Evolutionary conservation across 441 rosid genomes (phyloP).

Genomic region (Pelargonium fulgidum): DNA sequence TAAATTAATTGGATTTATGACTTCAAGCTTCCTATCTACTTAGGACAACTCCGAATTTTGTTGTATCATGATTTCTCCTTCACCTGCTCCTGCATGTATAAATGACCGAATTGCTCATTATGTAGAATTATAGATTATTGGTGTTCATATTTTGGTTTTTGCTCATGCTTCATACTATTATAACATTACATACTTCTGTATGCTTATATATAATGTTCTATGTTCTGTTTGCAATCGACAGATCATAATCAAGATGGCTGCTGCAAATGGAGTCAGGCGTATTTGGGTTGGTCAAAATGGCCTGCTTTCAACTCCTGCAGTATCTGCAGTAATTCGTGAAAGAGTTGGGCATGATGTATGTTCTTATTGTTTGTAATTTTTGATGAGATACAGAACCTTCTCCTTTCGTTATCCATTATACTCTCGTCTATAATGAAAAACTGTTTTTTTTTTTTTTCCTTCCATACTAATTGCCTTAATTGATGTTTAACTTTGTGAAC

Average conservation of each 20-base stretch:
- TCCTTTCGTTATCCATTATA: not conserved
- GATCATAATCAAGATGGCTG: slow-evolving; percentile 87
- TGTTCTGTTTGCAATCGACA: slow-evolving; percentile 26
- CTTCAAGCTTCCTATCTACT: too few relatives aligned
- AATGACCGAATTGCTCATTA: too few relatives aligned
- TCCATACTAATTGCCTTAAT: not conserved
- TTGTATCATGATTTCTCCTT: too few relatives aligned
- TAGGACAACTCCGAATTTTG: too few relatives aligned
- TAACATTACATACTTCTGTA: not conserved
- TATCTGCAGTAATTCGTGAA: slow-evolving; percentile 92
- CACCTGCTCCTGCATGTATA: too few relatives aligned
- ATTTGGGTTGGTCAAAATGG: slow-evolving; percentile 94
- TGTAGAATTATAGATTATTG: too few relatives aligned
- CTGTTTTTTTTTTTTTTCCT: not conserved
- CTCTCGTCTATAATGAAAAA: not conserved
- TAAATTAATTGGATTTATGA: too few relatives aligned
- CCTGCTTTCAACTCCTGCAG: slow-evolving; percentile 96
- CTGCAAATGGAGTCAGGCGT: slow-evolving; percentile 91
- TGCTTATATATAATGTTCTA: slow-evolving; percentile 4
- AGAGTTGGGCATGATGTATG: slow-evolving; percentile 86
- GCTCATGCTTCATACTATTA: not conserved
- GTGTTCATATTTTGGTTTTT: too few relatives aligned
- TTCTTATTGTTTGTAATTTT: slow-evolving; percentile 17
- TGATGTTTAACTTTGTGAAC: slow-evolving; percentile 12
- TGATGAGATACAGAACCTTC: not conserved